phyloP scores from a whole-genome alignment of 345 rosid genomes.

The Physaria fendleri region DNA sequence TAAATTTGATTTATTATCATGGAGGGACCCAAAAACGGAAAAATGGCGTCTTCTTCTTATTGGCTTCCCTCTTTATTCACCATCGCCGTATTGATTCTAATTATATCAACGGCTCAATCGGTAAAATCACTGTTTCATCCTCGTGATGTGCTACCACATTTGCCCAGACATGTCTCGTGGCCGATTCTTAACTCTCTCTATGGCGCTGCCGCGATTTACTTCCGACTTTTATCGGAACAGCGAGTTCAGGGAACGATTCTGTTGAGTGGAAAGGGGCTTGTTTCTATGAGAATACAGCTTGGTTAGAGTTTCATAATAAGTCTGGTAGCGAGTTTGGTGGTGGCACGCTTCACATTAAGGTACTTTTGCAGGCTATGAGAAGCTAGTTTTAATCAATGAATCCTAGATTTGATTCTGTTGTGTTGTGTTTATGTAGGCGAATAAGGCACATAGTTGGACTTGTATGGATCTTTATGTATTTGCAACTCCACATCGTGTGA shows the following conservation, averaged over 20 bases:
- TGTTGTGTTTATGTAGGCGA: slow-evolving; percentile 47
- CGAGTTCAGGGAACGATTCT: slow-evolving; percentile 28
- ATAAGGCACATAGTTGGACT: slow-evolving; percentile 88
- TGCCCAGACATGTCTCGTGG: slow-evolving; percentile 78
- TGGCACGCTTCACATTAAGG: slow-evolving; percentile 71
- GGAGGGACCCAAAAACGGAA: slow-evolving; percentile 11
- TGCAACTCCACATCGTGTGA: slow-evolving; percentile 89
- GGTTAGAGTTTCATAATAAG: slow-evolving; percentile 88
- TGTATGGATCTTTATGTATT: slow-evolving; percentile 95
- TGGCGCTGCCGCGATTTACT: slow-evolving; percentile 69
- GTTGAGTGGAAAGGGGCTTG: slow-evolving; percentile 92
- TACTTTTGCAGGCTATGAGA: neutral
- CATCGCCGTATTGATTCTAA: slow-evolving; percentile 3
- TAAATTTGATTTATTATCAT: neutral
- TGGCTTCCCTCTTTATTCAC: slow-evolving; percentile 15
- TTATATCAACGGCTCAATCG: slow-evolving; percentile 19
- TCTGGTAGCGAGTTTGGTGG: slow-evolving; percentile 81
- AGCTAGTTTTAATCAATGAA: neutral
- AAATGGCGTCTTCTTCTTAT: slow-evolving; percentile 22
- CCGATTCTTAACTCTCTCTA: slow-evolving; percentile 63
- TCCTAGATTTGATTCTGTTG: neutral
- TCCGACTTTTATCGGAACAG: slow-evolving; percentile 83
- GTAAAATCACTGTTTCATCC: slow-evolving; percentile 53
- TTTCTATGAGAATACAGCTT: slow-evolving; percentile 60
- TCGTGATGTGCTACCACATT: slow-evolving; percentile 60